Conservation (phyloP, 192 early-diverging fungal species). For the Linnemannia schmuckeri region DNA sequence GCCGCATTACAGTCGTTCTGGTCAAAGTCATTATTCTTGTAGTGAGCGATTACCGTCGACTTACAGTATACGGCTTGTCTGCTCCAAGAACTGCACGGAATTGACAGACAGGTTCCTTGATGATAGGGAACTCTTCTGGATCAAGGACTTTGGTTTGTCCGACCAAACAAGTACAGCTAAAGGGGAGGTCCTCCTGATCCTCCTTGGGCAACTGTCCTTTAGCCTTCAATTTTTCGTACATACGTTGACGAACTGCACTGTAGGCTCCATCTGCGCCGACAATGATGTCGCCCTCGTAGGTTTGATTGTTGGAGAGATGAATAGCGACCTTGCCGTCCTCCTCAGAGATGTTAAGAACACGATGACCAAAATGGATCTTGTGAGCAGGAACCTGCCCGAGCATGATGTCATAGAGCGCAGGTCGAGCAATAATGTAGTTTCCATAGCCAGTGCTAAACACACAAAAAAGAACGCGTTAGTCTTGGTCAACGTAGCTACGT, state of each 20-base stretch:
- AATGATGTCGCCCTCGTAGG: slow-evolving; percentile 29
- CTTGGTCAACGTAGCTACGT: not conserved
- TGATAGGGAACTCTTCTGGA: slow-evolving; percentile 6
- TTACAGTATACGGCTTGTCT: slow-evolving; percentile 21
- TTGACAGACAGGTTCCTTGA: not conserved
- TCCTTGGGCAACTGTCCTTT: not conserved
- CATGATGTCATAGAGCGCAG: slow-evolving; percentile 14
- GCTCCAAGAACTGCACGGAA: not conserved
- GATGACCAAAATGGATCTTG: slow-evolving; percentile 29
- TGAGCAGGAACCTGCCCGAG: not conserved
- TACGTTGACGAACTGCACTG: slow-evolving; percentile 23
- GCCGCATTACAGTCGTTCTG: too few relatives aligned
- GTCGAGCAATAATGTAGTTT: slow-evolving; percentile 6
- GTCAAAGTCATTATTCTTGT: too few relatives aligned
- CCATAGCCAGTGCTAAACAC: slow-evolving; percentile 13
- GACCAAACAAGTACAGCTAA: slow-evolving; percentile 7
- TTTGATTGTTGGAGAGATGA: slow-evolving; percentile 16
- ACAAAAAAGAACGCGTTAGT: not conserved
- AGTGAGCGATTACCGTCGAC: not conserved
- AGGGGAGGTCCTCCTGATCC: slow-evolving; percentile 9
- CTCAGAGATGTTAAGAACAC: slow-evolving; percentile 11
- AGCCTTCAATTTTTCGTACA: slow-evolving; percentile 10
- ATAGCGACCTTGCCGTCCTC: slow-evolving; percentile 26
- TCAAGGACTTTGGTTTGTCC: slow-evolving; percentile 20
- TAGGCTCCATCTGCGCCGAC: slow-evolving; percentile 53